Evolutionary conservation across 169 alveolate genomes (phyloP).

Genomic region (Plasmodium blacklocki): DNA sequence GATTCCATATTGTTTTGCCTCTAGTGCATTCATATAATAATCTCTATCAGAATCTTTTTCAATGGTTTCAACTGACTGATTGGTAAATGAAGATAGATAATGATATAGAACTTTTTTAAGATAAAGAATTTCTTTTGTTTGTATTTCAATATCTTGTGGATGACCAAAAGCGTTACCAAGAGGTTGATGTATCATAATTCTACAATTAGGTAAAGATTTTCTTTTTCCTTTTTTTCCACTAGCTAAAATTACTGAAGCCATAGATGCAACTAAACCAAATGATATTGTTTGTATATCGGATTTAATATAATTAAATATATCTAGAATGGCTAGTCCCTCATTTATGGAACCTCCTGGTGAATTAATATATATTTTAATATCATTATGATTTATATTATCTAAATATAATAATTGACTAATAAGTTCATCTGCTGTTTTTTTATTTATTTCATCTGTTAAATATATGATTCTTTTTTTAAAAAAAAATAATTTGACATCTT

Average conservation of each 20-base stretch:
- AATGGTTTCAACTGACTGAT: constrained; percentile 79
- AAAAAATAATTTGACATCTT: constrained; percentile 44
- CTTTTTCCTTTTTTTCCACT: constrained; percentile 91
- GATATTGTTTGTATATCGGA: constrained; percentile 88
- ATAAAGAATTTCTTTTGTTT: constrained; percentile 89
- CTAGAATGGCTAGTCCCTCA: constrained; percentile 89
- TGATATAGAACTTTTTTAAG: constrained; percentile 85
- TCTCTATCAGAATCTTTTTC: constrained; percentile 88
- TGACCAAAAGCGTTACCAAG: constrained; percentile 91
- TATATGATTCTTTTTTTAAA: constrained; percentile 79
- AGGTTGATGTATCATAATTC: constrained; percentile 92
- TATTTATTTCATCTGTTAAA: constrained; percentile 84
- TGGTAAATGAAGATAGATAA: constrained; percentile 86
- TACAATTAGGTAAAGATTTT: constrained; percentile 88
- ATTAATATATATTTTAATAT: constrained; percentile 87
- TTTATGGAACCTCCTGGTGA: constrained; percentile 92
- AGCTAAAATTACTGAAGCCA: constrained; percentile 91
- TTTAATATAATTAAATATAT: constrained; percentile 85
- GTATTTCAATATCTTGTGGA: constrained; percentile 91
- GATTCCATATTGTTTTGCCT: constrained; percentile 89
- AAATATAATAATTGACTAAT: constrained; percentile 85
- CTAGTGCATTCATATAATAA: constrained; percentile 89
- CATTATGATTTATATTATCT: constrained; percentile 83
- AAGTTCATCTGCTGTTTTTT: constrained; percentile 84
- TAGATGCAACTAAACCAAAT: constrained; percentile 90